Evolutionary conservation across 2,329 filamentous ascomycete species (phyloP).

Genomic region (Aspergillus novofumigatus): DNA sequence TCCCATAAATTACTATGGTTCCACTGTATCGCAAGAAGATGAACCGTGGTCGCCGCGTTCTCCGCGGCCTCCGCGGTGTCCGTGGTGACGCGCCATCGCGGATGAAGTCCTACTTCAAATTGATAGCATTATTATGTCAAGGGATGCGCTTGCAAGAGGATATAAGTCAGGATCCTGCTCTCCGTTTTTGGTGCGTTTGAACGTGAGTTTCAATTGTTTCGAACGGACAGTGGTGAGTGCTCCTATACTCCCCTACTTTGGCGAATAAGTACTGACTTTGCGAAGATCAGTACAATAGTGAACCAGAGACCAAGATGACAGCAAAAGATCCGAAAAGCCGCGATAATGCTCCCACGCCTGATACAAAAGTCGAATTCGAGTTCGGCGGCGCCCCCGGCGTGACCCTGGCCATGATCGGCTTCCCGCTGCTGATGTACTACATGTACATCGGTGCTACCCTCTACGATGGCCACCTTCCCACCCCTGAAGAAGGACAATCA

Average conservation of each 20-base stretch:
- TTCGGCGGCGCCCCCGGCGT: conserved; percentile 83
- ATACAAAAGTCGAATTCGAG: conserved; percentile 47
- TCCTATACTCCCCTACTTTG: too few relatives aligned
- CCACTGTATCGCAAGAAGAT: neutral
- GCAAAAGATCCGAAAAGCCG: neutral
- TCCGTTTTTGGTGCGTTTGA: neutral
- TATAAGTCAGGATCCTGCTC: neutral
- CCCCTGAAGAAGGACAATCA: conserved; percentile 60
- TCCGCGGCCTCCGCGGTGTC: conserved; percentile 9
- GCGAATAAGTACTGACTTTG: too few relatives aligned
- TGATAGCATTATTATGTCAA: too few relatives aligned
- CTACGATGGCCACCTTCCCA: conserved; percentile 78
- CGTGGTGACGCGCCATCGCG: conserved; percentile 7
- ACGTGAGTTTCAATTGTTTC: neutral
- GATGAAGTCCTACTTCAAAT: neutral
- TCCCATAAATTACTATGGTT: too few relatives aligned
- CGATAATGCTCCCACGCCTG: neutral
- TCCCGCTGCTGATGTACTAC: conserved; percentile 93
- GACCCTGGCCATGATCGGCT: conserved; percentile 76
- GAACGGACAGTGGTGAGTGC: neutral
- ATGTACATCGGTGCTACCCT: conserved; percentile 96
- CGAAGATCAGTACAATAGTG: too few relatives aligned
- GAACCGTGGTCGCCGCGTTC: neutral
- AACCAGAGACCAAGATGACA: too few relatives aligned
- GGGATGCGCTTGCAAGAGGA: neutral